Conservation (phyloP, 441 rosid species). For the Bocquillonia castaneifolia region DNA sequence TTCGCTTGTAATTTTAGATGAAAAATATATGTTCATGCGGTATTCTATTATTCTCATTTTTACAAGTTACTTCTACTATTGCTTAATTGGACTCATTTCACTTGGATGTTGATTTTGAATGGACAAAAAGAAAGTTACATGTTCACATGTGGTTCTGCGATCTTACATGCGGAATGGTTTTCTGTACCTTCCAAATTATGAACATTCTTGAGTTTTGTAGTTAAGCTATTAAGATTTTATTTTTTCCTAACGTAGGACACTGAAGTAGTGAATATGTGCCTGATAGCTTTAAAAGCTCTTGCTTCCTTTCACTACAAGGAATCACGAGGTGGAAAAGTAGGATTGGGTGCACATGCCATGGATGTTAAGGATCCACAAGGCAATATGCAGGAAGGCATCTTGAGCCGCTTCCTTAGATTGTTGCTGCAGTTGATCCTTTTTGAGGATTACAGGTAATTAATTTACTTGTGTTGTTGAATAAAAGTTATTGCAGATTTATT, state of each 20-base stretch:
- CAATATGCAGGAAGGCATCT: slow-evolving; percentile 56
- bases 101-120: background rate
- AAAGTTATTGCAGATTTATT: background rate
- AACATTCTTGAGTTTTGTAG: background rate
- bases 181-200: background rate
- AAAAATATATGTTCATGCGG: background rate
- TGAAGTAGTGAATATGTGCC: slow-evolving; percentile 84
- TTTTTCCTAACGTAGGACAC: slow-evolving; percentile 48
- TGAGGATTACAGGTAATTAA: slow-evolving; percentile 80
- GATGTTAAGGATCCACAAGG: slow-evolving; percentile 54
- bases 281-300: slow-evolving; percentile 80
- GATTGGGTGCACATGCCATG: slow-evolving; percentile 66
- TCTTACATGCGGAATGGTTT: background rate
- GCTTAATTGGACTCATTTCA: background rate
- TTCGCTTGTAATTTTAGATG: background rate
- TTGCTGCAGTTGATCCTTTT: slow-evolving; percentile 82
- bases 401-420: slow-evolving; percentile 66
- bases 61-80: background rate
- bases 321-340: slow-evolving; percentile 50
- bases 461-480: background rate
- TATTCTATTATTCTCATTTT: background rate
- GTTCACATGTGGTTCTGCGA: background rate
- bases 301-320: slow-evolving; percentile 91
- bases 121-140: background rate
- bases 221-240: background rate